These are phyloP conservation scores for Elsinoe australis DNA, from an alignment of 2,329 filamentous ascomycete species.

Conservation along the genomic window DNA sequence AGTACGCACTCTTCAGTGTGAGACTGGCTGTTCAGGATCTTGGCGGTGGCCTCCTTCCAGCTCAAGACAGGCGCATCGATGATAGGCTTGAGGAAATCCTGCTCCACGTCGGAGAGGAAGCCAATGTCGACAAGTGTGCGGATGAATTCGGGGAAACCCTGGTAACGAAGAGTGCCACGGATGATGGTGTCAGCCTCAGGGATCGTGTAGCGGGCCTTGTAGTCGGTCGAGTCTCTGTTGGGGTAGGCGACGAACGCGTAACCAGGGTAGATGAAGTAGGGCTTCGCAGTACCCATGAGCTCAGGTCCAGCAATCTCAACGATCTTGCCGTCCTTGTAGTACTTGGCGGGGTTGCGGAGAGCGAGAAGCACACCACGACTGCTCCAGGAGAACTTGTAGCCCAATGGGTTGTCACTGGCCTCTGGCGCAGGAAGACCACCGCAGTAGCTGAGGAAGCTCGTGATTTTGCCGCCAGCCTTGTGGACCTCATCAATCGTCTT, in stretches of 20 bases:
- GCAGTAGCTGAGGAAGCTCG: conserved; percentile 75
- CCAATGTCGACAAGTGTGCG: conserved; percentile 80
- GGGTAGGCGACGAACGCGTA: conserved; percentile 88
- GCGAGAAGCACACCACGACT: conserved; percentile 81
- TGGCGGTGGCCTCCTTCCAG: conserved; percentile 80
- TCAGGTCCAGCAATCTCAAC: conserved; percentile 40
- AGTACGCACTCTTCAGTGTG: conserved; percentile 44
- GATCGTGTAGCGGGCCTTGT: conserved; percentile 83
- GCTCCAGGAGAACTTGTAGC: conserved; percentile 79
- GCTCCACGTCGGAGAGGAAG: conserved; percentile 68
- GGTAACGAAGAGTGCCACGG: conserved; percentile 76
- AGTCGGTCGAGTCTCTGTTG: conserved; percentile 82
- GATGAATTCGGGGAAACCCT: conserved; percentile 86
- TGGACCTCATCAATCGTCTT: conserved; percentile 87
- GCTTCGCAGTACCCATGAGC: conserved; percentile 79
- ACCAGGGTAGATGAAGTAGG: conserved; percentile 82
- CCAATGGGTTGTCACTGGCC: conserved; percentile 77
- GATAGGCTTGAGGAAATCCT: conserved; percentile 57
- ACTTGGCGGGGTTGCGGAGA: conserved; percentile 75
- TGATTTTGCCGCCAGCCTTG: conserved; percentile 75
- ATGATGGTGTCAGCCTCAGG: conserved; percentile 85
- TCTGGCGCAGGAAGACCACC: conserved; percentile 64
- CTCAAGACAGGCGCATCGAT: conserved; percentile 37
- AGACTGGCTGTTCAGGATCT: conserved; percentile 63
- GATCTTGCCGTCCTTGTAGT: conserved; percentile 70